phyloP scores from a whole-genome alignment of 805 yeast genomes.

The Saccharomyces kudriavzevii region DNA sequence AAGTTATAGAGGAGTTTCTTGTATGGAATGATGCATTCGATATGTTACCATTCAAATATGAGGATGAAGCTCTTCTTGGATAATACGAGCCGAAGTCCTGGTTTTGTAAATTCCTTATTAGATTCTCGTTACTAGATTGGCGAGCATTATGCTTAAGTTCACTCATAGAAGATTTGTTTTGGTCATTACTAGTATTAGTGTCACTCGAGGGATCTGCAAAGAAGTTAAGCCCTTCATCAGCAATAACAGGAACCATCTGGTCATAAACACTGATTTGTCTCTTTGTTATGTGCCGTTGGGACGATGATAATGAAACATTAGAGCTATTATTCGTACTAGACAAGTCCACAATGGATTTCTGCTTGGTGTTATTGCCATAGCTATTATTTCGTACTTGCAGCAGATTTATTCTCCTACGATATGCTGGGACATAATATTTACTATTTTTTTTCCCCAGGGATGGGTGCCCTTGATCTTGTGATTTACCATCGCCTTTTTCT shows the following conservation, averaged over 20 bases:
- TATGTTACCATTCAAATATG: neutral
- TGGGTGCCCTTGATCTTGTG: neutral
- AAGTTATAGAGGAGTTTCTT: conserved; percentile 22
- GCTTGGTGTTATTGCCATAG: neutral
- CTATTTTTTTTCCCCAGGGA: neutral
- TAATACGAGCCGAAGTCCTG: conserved; percentile 26
- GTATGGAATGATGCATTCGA: conserved; percentile 17
- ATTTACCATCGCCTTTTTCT: neutral
- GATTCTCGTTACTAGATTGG: conserved; percentile 10
- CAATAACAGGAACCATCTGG: conserved; percentile 20
- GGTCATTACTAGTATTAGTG: conserved; percentile 6
- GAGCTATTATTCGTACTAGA: conserved; percentile 14
- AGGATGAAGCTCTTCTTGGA: conserved; percentile 16
- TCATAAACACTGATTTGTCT: conserved; percentile 14
- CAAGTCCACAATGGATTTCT: conserved; percentile 19
- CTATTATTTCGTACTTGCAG: conserved; percentile 6
- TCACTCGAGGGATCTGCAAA: conserved; percentile 16
- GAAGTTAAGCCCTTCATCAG: conserved; percentile 2
- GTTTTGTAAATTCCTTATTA: conserved; percentile 17
- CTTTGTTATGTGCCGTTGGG: conserved; percentile 6
- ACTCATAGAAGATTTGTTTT: neutral
- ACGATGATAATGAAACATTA: conserved; percentile 11
- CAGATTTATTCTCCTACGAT: conserved; percentile 30
- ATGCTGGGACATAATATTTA: conserved; percentile 33
- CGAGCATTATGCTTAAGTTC: neutral